These are phyloP conservation scores for Exophiala oligosperma DNA, from an alignment of 2,329 filamentous ascomycete species.

Conservation along the genomic window DNA sequence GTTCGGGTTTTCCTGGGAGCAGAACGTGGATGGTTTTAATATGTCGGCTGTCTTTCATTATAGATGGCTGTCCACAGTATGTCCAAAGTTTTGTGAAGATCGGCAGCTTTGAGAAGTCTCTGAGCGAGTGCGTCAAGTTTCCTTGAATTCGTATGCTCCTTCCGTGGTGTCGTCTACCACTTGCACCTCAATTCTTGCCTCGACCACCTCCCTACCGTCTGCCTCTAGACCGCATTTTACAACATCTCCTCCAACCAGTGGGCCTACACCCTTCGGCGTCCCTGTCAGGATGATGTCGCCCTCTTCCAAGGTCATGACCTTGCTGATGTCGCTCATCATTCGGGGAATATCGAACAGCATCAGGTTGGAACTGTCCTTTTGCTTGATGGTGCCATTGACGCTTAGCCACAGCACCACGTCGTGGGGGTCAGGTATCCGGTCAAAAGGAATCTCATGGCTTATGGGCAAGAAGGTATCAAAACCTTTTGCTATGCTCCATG, in stretches of 20 bases:
- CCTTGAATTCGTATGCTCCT: conserved; percentile 72
- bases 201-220: conserved; percentile 76
- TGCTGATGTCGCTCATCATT: conserved; percentile 85
- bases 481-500: conserved; percentile 95
- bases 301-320: conserved; percentile 89
- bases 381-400: conserved; percentile 76
- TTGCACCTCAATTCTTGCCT: conserved; percentile 78
- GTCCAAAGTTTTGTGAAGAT: neutral
- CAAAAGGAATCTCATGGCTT: conserved; percentile 76
- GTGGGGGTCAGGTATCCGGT: conserved; percentile 80
- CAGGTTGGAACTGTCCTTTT: conserved; percentile 85
- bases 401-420: conserved; percentile 81
- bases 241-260: conserved; percentile 79
- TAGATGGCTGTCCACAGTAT: too few species aligned
- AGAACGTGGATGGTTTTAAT: too few species aligned
- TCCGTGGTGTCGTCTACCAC: conserved; percentile 70
- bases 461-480: conserved; percentile 97
- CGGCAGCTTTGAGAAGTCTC: neutral
- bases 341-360: conserved; percentile 92
- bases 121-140: conserved; percentile 56
- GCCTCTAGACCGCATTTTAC: conserved; percentile 82
- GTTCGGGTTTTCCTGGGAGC: neutral
- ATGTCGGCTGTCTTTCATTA: too few species aligned
- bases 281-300: conserved; percentile 96
- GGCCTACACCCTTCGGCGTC: conserved; percentile 92